Base-by-base conservation (phyloP, 1,139 yeast species). In the Meyerozyma guilliermondii region DNA sequence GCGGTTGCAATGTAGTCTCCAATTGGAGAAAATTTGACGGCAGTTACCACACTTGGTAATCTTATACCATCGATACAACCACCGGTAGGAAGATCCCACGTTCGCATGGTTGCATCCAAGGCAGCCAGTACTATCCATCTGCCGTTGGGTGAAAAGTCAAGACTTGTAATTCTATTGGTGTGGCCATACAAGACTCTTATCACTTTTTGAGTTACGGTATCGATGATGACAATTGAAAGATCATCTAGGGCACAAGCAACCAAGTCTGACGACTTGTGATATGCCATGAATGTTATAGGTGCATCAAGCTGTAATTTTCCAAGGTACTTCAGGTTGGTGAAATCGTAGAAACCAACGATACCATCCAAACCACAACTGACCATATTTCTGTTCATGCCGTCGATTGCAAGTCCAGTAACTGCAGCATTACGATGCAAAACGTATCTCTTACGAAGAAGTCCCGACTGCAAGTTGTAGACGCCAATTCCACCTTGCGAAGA, bases 71-170 rank as follows among this genome's bases (percentile, higher is more conserved):
- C 98, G 46, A 94, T 89, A 63, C 98, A 91, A 1, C 92, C 89
- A 41, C 98, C 98, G 3, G 97, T 86, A 28, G 98, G 98, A 47
- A 94, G 75, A 61, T 94, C 98, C 98, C 98, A 94, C 0, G 97
- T 89, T 56, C 98, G 77, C 42, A 94, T 74, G 0, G 98, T 91
- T 2, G 88, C 75, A 60, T 94, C 99, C 47, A 91, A 71, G 1
- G 89, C 78, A 0, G 88, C 81, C 20, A 95, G 82, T 10, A 94
- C 83, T 36, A 94, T 69, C 98, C 98, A 94, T 62, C 98, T 80
- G 33, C 97, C 98, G 61, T 91, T 95, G 4, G 96, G 95, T 7
- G 95, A 83, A 56, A 92, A 92, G 59, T 88, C 98, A 62, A 92
- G 65, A 1, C 88, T 78, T 0, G 98, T 89, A 50, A 94, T 83